Percentiles rank a stretch among this genome's conserved stretches.
These are phyloP conservation scores for Xenosphaeropsis pyriputrescens DNA, from an alignment of 2,329 filamentous ascomycete genomes.

Conservation along the genomic window DNA sequence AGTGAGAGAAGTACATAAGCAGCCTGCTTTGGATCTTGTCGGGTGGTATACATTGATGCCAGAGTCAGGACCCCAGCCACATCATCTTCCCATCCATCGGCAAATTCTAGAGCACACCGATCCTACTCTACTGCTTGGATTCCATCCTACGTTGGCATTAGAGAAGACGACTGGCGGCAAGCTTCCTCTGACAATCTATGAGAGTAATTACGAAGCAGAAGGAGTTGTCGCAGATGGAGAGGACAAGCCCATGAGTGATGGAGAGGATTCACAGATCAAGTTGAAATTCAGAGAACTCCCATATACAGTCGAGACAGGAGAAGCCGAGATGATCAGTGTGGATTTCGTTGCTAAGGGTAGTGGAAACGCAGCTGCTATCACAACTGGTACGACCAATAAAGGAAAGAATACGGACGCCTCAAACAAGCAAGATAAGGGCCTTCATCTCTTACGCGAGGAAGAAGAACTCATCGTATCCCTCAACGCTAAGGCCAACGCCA, in stretches of 20 bases:
- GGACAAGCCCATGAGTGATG: conserved; percentile 61
- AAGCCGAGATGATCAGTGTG: conserved; percentile 96
- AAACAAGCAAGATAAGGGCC: conserved; percentile 30
- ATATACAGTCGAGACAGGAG: conserved; percentile 82
- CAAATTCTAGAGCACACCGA: conserved; percentile 74
- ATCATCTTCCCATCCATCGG: conserved; percentile 59
- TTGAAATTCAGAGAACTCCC: conserved; percentile 72
- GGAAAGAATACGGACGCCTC: conserved; percentile 18
- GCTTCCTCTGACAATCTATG: conserved; percentile 82
- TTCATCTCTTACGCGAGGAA: conserved; percentile 36
- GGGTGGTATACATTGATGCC: conserved; percentile 83
- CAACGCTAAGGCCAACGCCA: conserved; percentile 79
- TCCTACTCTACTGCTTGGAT: conserved; percentile 70
- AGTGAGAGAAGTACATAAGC: conserved; percentile 86
- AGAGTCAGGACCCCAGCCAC: conserved; percentile 50
- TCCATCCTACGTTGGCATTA: conserved; percentile 54
- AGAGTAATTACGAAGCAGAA: conserved; percentile 66
- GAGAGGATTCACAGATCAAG: conserved; percentile 32
- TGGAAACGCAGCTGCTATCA: conserved; percentile 58
- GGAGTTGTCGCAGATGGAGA: conserved; percentile 38
- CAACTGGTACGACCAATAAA: conserved; percentile 21
- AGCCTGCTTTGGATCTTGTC: conserved; percentile 69
- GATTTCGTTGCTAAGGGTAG: conserved; percentile 81
- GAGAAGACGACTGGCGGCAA: conserved; percentile 53
- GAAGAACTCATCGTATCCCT: conserved; percentile 51